These are phyloP conservation scores for Beverwykella pulmonaria DNA, from an alignment of 495 filamentous ascomycete species.

Conservation along the genomic window DNA sequence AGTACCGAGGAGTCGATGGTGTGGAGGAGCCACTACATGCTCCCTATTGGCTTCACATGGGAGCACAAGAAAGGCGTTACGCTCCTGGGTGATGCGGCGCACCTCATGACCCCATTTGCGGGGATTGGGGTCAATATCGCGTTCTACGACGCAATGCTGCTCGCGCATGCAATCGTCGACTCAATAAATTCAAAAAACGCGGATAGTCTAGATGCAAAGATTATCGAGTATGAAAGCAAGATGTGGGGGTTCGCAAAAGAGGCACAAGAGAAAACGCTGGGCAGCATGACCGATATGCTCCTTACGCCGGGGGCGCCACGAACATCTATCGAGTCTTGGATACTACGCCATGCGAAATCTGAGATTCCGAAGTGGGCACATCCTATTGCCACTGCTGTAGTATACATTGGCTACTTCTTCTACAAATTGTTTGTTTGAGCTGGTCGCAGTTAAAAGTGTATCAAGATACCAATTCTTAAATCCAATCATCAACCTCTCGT, in stretches of 20 bases:
- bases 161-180: constrained; percentile 52
- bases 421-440: constrained; percentile 15
- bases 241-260: constrained; percentile 8
- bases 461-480: no score
- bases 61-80: constrained; percentile 51
- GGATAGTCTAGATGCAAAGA: constrained; percentile 1
- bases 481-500: no score
- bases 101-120: constrained; percentile 63
- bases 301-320: constrained; percentile 13
- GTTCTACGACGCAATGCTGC: constrained; percentile 60
- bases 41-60: constrained; percentile 58
- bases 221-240: constrained; percentile 13
- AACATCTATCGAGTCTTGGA: constrained; percentile 8
- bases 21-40: constrained; percentile 50
- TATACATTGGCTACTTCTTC: constrained; percentile 13
- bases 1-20: constrained; percentile 3
- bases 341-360: constrained; percentile 4
- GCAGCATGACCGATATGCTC: constrained; percentile 12
- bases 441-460: neutral
- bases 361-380: neutral
- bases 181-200: neutral
- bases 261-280: neutral
- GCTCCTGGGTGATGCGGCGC: constrained; percentile 64
- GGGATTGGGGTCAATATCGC: constrained; percentile 64
- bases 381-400: neutral